Conservation (phyloP, 352 stramenopile genomes). For the Pythium periplocum region DNA sequence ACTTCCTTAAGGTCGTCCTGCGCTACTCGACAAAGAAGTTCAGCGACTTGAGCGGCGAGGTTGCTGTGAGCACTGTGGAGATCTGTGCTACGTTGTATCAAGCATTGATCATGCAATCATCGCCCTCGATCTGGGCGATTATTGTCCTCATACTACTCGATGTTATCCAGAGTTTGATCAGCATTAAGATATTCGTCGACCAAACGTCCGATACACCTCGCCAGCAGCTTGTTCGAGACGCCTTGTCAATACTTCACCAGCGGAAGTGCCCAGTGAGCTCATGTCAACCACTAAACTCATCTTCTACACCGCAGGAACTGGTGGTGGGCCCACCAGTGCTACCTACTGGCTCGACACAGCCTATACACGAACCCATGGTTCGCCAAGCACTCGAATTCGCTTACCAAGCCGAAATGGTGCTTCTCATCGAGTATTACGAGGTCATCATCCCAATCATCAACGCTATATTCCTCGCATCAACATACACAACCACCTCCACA, state of each 20-base stretch:
- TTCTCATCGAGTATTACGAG: constrained; percentile 21
- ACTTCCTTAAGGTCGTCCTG: constrained; percentile 8
- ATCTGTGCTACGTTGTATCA: constrained; percentile 22
- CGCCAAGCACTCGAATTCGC: constrained; percentile 10
- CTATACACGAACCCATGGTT: too few species aligned
- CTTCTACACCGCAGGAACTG: too few species aligned
- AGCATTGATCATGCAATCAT: constrained; percentile 17
- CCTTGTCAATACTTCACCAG: neutral
- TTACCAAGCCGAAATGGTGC: constrained; percentile 1
- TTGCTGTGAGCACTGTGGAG: constrained; percentile 15
- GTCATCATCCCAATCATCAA: constrained; percentile 13
- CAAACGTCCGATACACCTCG: neutral
- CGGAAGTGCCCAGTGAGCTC: too few species aligned
- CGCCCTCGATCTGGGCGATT: constrained; percentile 8
- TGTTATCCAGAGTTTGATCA: constrained; percentile 8
- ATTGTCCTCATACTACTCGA: constrained; percentile 16
- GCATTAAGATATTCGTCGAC: constrained; percentile 22
- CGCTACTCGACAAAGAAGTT: neutral
- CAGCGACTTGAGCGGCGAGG: constrained; percentile 2
- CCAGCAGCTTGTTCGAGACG: neutral
- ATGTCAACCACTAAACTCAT: too few species aligned
- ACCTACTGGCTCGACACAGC: too few species aligned
- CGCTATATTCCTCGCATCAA: constrained; percentile 6
- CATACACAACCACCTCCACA: constrained; percentile 5
- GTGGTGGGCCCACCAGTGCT: too few species aligned